Evolutionary conservation across 176 grass and related monocot species (phyloP).

Genomic region (Hsuehochloa calcarea): DNA sequence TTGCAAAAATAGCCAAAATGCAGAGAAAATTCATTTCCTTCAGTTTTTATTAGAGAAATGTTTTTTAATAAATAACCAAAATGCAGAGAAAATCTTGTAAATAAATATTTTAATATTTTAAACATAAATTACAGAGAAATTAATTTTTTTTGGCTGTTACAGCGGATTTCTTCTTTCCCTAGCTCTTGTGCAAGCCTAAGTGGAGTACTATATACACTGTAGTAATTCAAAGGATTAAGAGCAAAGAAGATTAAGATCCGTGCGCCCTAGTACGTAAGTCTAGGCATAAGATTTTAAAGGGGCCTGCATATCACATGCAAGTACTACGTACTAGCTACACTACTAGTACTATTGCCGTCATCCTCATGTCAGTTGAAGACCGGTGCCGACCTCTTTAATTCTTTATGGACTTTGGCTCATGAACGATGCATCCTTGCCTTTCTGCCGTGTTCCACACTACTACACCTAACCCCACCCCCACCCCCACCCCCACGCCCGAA

Average conservation of each 20-base stretch:
- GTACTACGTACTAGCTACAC: not conserved
- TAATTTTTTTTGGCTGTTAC: no score
- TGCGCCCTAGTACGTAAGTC: not conserved
- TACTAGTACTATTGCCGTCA: not conserved
- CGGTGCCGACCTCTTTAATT: slow-evolving; percentile 35
- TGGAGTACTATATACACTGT: no score
- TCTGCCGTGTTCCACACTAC: slow-evolving; percentile 13
- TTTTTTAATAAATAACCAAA: no score
- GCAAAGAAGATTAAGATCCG: not conserved
- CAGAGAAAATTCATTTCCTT: no score
- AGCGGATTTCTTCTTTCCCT: no score
- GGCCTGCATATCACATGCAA: not conserved
- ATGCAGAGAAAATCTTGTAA: no score
- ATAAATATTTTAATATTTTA: no score
- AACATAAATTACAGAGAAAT: no score
- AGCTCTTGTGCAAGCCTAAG: no score
- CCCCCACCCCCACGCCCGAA: no score
- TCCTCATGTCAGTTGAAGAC: slow-evolving; percentile 30
- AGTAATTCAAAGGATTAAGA: slow-evolving; percentile 12
- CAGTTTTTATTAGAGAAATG: no score
- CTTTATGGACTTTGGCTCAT: not conserved
- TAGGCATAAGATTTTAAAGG: not conserved
- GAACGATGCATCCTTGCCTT: not conserved
- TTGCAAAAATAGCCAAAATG: no score
- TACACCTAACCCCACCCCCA: not conserved